Base-by-base conservation (phyloP, 352 stramenopile species). In the Globisporangium iwayamae region DNA sequence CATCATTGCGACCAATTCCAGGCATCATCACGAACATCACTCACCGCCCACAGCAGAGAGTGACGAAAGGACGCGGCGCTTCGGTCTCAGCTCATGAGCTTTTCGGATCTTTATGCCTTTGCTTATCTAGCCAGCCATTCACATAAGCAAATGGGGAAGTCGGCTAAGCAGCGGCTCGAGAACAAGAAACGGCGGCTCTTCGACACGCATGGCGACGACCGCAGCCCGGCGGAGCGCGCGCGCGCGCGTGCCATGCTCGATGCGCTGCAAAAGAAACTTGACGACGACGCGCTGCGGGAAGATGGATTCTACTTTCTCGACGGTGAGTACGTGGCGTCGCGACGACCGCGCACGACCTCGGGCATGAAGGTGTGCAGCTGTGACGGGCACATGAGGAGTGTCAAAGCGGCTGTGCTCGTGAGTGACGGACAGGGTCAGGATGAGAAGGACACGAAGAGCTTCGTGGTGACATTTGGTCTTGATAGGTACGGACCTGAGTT, bases 231-330 rank as follows among this genome's bases (percentile, higher is more conserved):
- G 51, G 72, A 83, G 28, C 68, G 69, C 18, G 63, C 65, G 1
- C 68, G 75, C 45, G 75, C 75, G 25, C 68, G 75, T 8, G 72
- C 43, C n/a, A 86, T 80, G 76, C 76, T 90, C 8, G 75, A 85
- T 34, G 70, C 66, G 9, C 66, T 90, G 28, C 79, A 89, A 58
- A 69, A 73, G 38, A 89, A 87, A 54, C 69, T 90, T 20, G 71
- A 79, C 9, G 79, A 90, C 41, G 81, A 90, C 54, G 77, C 81
- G 4, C 58, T 87, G 32, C 74, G 76, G 52, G 77, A 90, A 66
- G 79, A 90, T 50, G 81, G 79, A 1, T 90, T 88, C 54, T 86
- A 62, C 66, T 90, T 90, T 45, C 22, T 73, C n/a, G 70, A 90
- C 54, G 72, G 75, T 3, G 71, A 67, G 20, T 83, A 67, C 59